These are phyloP conservation scores for Capsicum chinense DNA, from an alignment of 257 asterid species.

Conservation along the genomic window DNA sequence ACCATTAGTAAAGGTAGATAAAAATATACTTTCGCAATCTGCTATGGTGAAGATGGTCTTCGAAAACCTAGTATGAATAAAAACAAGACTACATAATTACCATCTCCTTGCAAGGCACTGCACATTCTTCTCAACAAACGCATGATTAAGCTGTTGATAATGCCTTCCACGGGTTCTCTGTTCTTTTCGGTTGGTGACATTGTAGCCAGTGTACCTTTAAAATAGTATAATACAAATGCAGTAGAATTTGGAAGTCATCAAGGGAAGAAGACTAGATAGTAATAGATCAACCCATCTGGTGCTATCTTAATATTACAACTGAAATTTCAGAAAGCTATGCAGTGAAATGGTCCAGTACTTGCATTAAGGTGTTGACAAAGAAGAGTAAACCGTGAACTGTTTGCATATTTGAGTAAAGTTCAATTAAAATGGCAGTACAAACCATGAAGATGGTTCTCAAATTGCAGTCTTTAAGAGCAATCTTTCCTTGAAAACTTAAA, in stretches of 20 bases:
- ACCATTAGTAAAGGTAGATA: background rate
- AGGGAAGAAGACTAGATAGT: background rate
- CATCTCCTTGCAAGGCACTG: constrained; percentile 56
- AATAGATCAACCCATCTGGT: background rate
- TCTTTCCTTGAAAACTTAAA: background rate
- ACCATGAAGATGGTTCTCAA: constrained; percentile 8
- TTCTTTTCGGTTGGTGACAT: constrained; percentile 48
- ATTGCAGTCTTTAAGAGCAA: background rate
- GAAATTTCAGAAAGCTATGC: background rate
- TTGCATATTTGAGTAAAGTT: background rate
- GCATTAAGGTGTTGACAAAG: background rate
- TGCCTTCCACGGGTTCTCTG: constrained; percentile 62
- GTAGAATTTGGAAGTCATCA: background rate
- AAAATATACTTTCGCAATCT: background rate
- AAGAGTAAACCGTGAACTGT: background rate
- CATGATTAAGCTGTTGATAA: constrained; percentile 63
- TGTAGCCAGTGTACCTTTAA: constrained; percentile 67
- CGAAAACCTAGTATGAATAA: constrained; percentile 13
- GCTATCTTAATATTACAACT: background rate
- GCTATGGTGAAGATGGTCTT: background rate
- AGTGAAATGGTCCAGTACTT: background rate
- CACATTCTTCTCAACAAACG: constrained; percentile 78
- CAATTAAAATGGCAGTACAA: background rate
- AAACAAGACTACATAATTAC: constrained; percentile 47
- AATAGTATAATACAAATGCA: constrained; percentile 17